Percentiles rank a stretch among this genome's conserved stretches.
These are phyloP conservation scores for Pleurotus ostreatus DNA, from an alignment of 768 basidiomycete species.

Conservation along the genomic window DNA sequence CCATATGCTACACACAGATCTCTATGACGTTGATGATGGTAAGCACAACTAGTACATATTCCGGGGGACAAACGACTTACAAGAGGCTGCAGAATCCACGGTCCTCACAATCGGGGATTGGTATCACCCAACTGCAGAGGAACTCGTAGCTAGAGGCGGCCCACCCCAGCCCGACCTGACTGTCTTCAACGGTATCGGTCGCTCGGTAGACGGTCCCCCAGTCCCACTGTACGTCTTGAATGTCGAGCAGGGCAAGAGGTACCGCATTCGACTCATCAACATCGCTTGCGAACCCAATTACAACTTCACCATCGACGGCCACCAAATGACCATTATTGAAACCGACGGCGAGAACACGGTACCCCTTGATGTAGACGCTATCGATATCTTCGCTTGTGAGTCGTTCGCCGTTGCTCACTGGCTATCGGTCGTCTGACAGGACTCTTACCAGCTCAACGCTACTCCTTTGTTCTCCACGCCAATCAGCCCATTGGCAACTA, in stretches of 20 bases:
- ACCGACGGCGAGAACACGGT: constrained; percentile 39
- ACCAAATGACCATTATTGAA: constrained; percentile 50
- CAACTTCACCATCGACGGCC: constrained; percentile 42
- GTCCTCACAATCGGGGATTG: constrained; percentile 25
- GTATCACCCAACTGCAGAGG: constrained; percentile 9
- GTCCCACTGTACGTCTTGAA: constrained; percentile 27
- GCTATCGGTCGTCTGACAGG: neutral
- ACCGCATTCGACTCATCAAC: constrained; percentile 32
- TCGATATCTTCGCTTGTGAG: constrained; percentile 36
- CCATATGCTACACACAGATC: neutral
- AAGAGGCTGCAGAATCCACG: constrained; percentile 18
- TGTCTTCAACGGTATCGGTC: constrained; percentile 36
- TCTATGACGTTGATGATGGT: constrained; percentile 14
- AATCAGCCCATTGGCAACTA: constrained; percentile 48
- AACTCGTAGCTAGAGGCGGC: neutral
- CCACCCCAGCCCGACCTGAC: constrained; percentile 11
- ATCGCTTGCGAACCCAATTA: constrained; percentile 32
- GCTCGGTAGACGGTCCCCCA: constrained; percentile 20
- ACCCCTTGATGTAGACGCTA: constrained; percentile 39
- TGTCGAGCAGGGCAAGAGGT: constrained; percentile 27
- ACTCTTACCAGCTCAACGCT: constrained; percentile 23
- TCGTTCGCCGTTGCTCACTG: neutral
- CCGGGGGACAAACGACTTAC: neutral
- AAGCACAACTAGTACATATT: neutral
- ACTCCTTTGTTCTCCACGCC: constrained; percentile 30